Conservation (phyloP, 2,329 filamentous ascomycete species). For the Penicillium olsonii region DNA sequence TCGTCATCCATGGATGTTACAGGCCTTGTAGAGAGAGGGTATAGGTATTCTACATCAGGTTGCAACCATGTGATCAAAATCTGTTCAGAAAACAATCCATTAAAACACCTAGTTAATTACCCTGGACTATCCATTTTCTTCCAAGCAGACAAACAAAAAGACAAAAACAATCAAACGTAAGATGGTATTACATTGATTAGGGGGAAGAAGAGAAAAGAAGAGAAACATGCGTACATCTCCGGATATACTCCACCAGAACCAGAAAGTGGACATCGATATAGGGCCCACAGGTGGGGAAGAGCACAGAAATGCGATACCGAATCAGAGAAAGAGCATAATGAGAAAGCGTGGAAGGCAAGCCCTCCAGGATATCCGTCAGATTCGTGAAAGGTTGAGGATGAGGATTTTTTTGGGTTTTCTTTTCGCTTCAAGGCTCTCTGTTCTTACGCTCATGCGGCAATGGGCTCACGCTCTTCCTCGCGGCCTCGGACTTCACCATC, state of each 20-base stretch:
- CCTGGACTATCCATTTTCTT: conserved; percentile 7
- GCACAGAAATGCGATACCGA: not conserved
- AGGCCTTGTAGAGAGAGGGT: too few relatives aligned
- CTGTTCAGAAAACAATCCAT: conserved; percentile 17
- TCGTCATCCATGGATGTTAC: too few relatives aligned
- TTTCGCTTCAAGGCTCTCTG: not conserved
- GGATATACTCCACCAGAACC: conserved; percentile 5
- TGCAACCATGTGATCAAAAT: too few relatives aligned
- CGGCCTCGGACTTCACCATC: conserved; percentile 39
- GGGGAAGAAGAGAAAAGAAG: conserved; percentile 7
- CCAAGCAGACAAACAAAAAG: not conserved
- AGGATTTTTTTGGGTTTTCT: not conserved
- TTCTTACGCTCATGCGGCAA: conserved; percentile 19
- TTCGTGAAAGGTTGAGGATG: conserved; percentile 11
- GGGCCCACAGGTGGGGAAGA: not conserved
- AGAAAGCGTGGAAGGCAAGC: not conserved
- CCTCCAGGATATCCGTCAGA: conserved; percentile 9
- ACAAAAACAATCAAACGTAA: conserved; percentile 19
- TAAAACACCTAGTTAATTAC: conserved; percentile 24
- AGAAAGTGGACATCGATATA: conserved; percentile 3
- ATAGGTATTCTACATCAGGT: too few relatives aligned
- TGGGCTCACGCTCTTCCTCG: conserved; percentile 37
- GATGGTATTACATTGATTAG: conserved; percentile 30
- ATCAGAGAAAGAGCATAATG: not conserved
- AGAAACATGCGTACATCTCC: conserved; percentile 1